A percentile compares a stretch with the other conserved stretches of the same genome.
phyloP scores from a whole-genome alignment of 2,329 filamentous ascomycete species.

The Penicillium freii region DNA sequence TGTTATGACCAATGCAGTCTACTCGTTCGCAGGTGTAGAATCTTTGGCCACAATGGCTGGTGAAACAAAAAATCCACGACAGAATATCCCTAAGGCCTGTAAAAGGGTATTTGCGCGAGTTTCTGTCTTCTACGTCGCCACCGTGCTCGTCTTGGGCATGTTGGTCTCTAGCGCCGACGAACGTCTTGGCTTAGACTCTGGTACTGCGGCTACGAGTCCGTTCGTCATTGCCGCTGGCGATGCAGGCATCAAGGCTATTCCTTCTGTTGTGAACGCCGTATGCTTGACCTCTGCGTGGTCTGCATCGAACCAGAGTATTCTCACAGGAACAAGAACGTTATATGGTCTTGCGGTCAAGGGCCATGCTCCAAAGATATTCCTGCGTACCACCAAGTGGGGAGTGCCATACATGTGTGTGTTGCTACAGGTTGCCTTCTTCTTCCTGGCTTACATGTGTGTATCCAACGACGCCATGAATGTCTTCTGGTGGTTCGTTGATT shows the following conservation, averaged over 20 bases:
- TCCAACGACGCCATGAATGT: constrained; percentile 57
- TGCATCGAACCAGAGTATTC: constrained; percentile 65
- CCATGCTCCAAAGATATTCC: constrained; percentile 53
- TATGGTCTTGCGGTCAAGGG: constrained; percentile 49
- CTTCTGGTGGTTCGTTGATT: constrained; percentile 63
- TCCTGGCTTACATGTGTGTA: constrained; percentile 48
- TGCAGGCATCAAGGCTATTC: constrained; percentile 65
- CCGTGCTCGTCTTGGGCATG: constrained; percentile 58
- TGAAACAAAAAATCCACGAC: constrained; percentile 54
- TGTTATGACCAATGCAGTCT: constrained; percentile 45
- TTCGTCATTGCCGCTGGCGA: constrained; percentile 71
- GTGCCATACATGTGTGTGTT: constrained; percentile 46
- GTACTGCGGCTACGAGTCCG: constrained; percentile 46
- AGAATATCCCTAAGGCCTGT: constrained; percentile 56
- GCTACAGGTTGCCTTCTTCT: constrained; percentile 42
- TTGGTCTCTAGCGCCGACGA: constrained; percentile 56
- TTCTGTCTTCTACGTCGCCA: constrained; percentile 57
- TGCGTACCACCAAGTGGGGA: constrained; percentile 36
- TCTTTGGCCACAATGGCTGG: constrained; percentile 56
- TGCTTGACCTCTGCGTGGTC: constrained; percentile 72
- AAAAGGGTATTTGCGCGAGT: constrained; percentile 56
- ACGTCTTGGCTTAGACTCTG: constrained; percentile 19
- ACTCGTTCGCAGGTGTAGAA: constrained; percentile 45
- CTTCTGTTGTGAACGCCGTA: constrained; percentile 72
- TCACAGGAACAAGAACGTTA: constrained; percentile 53